These are phyloP conservation scores for Aspergillus olivimuriae DNA, from an alignment of 495 filamentous ascomycete species.

Conservation along the genomic window DNA sequence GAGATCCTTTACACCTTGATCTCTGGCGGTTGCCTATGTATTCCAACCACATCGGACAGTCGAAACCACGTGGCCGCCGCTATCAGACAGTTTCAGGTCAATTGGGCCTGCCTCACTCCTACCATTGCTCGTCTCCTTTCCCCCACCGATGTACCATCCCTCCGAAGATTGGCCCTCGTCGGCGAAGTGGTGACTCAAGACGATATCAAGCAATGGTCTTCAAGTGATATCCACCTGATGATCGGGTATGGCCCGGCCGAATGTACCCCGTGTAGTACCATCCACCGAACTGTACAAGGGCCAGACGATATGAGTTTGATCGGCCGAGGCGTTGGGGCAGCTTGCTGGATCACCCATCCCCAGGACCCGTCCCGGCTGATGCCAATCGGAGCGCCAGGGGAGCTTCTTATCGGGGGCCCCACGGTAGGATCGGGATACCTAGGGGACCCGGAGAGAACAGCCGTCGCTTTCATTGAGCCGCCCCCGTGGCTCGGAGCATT, in stretches of 20 bases:
- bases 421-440: conserved; percentile 43
- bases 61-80: conserved; percentile 21
- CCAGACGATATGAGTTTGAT: neutral
- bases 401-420: conserved; percentile 48
- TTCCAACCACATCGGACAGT: conserved; percentile 18
- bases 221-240: conserved; percentile 7
- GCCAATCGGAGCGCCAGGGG: conserved; percentile 43
- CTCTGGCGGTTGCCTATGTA: conserved; percentile 19
- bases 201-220: conserved; percentile 11
- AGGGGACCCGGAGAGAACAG: conserved; percentile 33
- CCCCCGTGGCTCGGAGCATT: conserved; percentile 28
- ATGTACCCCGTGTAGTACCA: conserved; percentile 38
- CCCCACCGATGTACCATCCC: conserved; percentile 19
- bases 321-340: neutral
- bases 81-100: conserved; percentile 16
- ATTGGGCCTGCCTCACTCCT: conserved; percentile 35
- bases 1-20: conserved; percentile 10
- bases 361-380: conserved; percentile 35
- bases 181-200: conserved; percentile 20
- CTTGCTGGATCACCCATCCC: conserved; percentile 42
- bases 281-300: neutral
- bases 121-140: conserved; percentile 30
- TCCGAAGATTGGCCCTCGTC: conserved; percentile 30
- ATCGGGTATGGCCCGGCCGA: conserved; percentile 36
- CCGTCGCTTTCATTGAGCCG: conserved; percentile 35